A percentile compares a stretch with the other conserved stretches of the same genome.
phyloP scores from a whole-genome alignment of 345 rosid species.

The Cochlearia excelsa region DNA sequence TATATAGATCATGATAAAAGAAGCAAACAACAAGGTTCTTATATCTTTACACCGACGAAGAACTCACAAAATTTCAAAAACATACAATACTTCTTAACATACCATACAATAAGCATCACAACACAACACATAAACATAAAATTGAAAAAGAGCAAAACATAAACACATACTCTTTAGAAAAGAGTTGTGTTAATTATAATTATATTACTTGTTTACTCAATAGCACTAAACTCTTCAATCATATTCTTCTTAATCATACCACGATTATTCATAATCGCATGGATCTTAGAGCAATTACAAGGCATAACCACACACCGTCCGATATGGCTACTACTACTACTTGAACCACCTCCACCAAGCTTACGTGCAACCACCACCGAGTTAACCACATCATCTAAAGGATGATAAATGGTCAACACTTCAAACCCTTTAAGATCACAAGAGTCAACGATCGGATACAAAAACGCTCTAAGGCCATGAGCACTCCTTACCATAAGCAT shows the following conservation, averaged over 20 bases:
- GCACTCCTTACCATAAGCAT: conserved; percentile 78
- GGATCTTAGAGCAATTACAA: conserved; percentile 58
- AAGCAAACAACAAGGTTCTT: too few species aligned
- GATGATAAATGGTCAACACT: conserved; percentile 70
- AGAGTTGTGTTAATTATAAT: neutral
- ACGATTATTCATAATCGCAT: conserved; percentile 39
- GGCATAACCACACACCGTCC: conserved; percentile 42
- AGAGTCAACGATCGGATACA: conserved; percentile 74
- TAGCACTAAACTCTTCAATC: conserved; percentile 44
- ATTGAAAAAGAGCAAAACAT: conserved; percentile 10
- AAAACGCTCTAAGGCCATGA: conserved; percentile 81
- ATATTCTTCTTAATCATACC: conserved; percentile 46
- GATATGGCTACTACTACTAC: neutral
- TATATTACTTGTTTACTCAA: conserved; percentile 19
- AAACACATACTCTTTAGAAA: conserved; percentile 7
- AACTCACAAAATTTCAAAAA: conserved; percentile 18
- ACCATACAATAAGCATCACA: conserved; percentile 16
- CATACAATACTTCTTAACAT: neutral
- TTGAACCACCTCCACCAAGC: conserved; percentile 25
- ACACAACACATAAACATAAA: neutral
- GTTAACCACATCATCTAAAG: conserved; percentile 78
- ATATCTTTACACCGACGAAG: neutral
- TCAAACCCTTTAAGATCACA: conserved; percentile 70
- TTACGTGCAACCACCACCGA: conserved; percentile 83
- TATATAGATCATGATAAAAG: neutral